Conservation (phyloP, 257 asterid species). For the Euphrasia confusa region DNA sequence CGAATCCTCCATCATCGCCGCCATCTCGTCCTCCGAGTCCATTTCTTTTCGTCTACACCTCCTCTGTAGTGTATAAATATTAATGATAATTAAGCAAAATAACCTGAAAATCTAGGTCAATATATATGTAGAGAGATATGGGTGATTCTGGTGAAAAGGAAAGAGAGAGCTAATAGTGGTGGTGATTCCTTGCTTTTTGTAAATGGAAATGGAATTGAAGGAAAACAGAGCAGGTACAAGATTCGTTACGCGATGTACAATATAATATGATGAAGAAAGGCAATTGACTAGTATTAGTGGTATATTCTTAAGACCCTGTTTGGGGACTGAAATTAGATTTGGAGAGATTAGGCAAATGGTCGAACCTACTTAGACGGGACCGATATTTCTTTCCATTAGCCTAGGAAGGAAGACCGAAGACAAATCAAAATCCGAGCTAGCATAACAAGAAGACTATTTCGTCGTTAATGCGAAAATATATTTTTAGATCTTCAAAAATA, state of each 20-base stretch:
- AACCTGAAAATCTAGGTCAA: constrained; percentile 12
- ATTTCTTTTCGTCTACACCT: constrained; percentile 18
- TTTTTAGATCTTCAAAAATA: too few species aligned
- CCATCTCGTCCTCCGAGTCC: constrained; percentile 74
- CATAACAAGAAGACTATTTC: too few species aligned
- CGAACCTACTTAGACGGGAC: too few species aligned
- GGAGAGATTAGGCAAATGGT: too few species aligned
- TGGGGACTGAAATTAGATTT: too few species aligned
- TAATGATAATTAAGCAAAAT: constrained; percentile 12
- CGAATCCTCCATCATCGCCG: constrained; percentile 45
- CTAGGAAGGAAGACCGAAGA: too few species aligned
- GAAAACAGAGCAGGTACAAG: constrained; percentile 19
- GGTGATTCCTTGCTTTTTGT: constrained; percentile 30
- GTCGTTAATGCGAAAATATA: too few species aligned
- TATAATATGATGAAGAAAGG: constrained; percentile 7
- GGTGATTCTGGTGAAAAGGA: constrained; percentile 21
- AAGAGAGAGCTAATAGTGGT: constrained; percentile 27
- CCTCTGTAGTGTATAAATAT: not conserved
- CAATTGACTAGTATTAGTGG: not conserved
- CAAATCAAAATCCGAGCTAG: too few species aligned
- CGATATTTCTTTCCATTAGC: too few species aligned
- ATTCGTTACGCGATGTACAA: constrained; percentile 28
- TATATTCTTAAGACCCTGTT: too few species aligned
- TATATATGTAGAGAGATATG: not conserved
- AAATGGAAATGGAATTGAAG: constrained; percentile 12